Percentiles rank a stretch among this genome's conserved stretches.
phyloP scores from a whole-genome alignment of 345 rosid species.

The Erucastrum elatum region DNA sequence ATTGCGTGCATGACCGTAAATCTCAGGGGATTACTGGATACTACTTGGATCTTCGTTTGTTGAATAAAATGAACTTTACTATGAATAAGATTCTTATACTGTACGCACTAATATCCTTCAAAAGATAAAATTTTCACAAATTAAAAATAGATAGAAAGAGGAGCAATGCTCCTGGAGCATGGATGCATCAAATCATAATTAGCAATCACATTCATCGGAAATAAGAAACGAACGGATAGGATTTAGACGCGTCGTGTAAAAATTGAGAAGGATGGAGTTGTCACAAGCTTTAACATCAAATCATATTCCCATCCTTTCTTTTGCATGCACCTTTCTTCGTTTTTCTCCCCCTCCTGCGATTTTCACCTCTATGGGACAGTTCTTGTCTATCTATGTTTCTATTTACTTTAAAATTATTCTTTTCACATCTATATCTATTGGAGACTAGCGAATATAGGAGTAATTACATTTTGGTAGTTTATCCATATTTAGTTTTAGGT shows the following conservation, averaged over 20 bases:
- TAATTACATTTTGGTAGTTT: not conserved
- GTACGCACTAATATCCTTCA: not conserved
- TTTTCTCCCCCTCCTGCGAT: not conserved
- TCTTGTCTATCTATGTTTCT: not conserved
- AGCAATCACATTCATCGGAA: constrained; percentile 31
- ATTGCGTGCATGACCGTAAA: constrained; percentile 31
- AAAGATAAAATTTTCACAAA: not conserved
- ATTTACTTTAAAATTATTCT: not conserved
- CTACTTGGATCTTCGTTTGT: constrained; percentile 16
- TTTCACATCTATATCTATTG: too few species aligned
- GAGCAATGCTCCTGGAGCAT: constrained; percentile 4
- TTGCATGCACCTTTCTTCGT: constrained; percentile 38
- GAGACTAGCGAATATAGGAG: not conserved
- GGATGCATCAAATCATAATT: constrained; percentile 39
- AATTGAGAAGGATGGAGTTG: not conserved
- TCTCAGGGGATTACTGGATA: constrained; percentile 27
- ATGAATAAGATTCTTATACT: constrained; percentile 13
- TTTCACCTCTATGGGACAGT: constrained; percentile 30
- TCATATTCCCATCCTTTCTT: constrained; percentile 34
- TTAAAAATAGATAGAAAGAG: not conserved
- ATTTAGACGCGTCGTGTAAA: not conserved
- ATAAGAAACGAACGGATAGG: constrained; percentile 29
- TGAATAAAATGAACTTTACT: not conserved
- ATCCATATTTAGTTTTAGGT: not conserved
- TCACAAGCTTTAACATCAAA: constrained; percentile 40